Evolutionary conservation across 768 basidiomycete species (phyloP), one percentile per base, ranked within the genome.

Genomic region (Podaxis pistillaris): DNA sequence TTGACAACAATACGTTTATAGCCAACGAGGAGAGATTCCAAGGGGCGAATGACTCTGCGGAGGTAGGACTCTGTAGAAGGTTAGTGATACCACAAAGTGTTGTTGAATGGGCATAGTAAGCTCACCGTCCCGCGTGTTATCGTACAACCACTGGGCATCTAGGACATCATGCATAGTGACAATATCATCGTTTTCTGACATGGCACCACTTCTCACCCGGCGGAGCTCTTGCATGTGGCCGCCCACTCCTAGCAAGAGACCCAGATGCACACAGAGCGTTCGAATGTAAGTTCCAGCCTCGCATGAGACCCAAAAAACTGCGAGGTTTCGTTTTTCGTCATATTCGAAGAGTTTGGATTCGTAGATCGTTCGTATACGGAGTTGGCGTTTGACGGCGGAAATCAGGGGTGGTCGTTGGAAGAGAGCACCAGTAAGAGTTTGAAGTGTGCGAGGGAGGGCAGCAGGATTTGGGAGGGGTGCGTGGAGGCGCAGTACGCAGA

Each of bases 191-290:
- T 93, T 95, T 79, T 99, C 97, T 54, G 91, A 93, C 86, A 98
- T 89, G 54, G 96, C 96, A 69, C 97, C 97, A 72, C 90, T 93
- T 66, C 97, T 81, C 13, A 98, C 96, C 69, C 97, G 81, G 68
- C 97, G 84, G 63, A 99, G 83, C 74, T 99, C 97, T 78, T 99
- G 96, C 97, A 99, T 99, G 76, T 99, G 97, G n/a, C 96, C 97
- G 24, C 97, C 97, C 30, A 98, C 96, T 64, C 97, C 97, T 40
- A 98, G 81, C 46, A 99, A 64, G 56, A 99, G 82, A 63, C 97
- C 97, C 58, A 99, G 79, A 76, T 99, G 97, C 13, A 99, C 97
- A 74, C 97, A 99, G 50, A 99, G 83, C 1, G 97, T 99, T 73
- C 97, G 90, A 68, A 93, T 93, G 67, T 93, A 93, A n/a, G 91